Evolutionary conservation across 1,284 basidiomycete genomes (phyloP), one percentile per base, ranked within the genome.

Genomic region (Melanopsichium pennsylvanicum): DNA sequence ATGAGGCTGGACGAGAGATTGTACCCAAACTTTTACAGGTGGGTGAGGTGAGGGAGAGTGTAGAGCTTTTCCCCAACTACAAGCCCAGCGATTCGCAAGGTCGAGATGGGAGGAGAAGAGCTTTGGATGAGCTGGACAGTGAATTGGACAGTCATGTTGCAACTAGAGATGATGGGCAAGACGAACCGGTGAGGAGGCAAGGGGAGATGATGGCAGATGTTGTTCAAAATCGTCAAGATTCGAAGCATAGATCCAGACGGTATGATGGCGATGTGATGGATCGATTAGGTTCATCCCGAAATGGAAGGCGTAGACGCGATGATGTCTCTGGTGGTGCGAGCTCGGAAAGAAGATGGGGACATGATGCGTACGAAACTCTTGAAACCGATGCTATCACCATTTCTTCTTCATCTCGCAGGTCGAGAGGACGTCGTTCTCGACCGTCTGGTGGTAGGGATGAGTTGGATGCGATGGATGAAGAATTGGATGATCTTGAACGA

Each of bases 1-100:
- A 52, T 16, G 70, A 75, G 21, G 79, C 79, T 0, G 79, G 79
- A 10, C 70, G 70, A 19, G 76, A 81, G 19, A 73, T 81, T 22
- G 79, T 80, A 2, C 63, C 77, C 34, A 72, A 69, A 18, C 58
- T 78, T 29, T 38, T 80, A 11, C 47, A 75, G 7, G 70, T 80
- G 0, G 78, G 75, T 15, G 68, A 72, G 23, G 48, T 54, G 13
- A n/a, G 35, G 2, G 67, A 68, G 27, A 48, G 48, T 11, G 41
- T 36, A 1, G 74, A 76, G 55, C 52, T 74, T 25, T 74, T 59
- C 51, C 72, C 61, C 7, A 58, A 60, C 29, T 55, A 57, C 34
- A 43, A 57, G 41, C 39, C 61, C 5, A 13, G 13, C 27, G 43
- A 43, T 8, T 22, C 55, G 21, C 21, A 41, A 21, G 13, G n/a